These are phyloP conservation scores for Amanita pallidorosea DNA, from an alignment of 768 basidiomycete genomes.

Conservation along the genomic window DNA sequence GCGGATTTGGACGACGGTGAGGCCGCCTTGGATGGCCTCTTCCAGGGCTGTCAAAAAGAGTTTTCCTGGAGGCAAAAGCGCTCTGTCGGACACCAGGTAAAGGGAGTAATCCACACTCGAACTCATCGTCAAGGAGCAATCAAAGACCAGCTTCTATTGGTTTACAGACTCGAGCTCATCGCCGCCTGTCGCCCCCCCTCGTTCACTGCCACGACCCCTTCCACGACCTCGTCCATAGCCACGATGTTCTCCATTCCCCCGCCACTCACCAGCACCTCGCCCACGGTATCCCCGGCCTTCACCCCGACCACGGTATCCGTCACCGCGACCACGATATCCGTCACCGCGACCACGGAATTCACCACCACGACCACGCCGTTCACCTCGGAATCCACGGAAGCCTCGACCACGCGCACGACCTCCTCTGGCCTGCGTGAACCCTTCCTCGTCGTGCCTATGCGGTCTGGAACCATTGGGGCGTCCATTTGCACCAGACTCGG, in stretches of 20 bases:
- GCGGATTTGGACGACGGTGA: constrained; percentile 82
- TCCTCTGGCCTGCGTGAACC: constrained; percentile 43
- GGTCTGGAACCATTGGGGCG: constrained; percentile 18
- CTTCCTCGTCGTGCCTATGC: constrained; percentile 42
- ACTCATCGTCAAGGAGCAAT: too few relatives aligned
- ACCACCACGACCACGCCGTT: constrained; percentile 15
- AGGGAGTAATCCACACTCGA: constrained; percentile 49
- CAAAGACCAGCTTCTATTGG: too few relatives aligned
- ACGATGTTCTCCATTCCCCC: constrained; percentile 3
- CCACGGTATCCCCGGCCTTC: constrained; percentile 22
- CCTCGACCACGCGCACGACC: constrained; percentile 34
- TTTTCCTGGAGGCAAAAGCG: constrained; percentile 67
- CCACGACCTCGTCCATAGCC: constrained; percentile 3
- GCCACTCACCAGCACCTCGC: constrained; percentile 12
- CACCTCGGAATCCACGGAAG: constrained; percentile 25
- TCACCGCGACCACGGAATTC: constrained; percentile 21
- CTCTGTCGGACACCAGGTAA: constrained; percentile 82
- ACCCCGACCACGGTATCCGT: constrained; percentile 20
- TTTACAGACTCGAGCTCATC: background rate
- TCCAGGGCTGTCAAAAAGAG: constrained; percentile 61
- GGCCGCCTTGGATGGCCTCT: constrained; percentile 76
- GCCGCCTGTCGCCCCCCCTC: background rate
- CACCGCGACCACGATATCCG: too few relatives aligned
- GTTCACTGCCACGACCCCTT: background rate
- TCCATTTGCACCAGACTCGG: constrained; percentile 14